These are phyloP conservation scores for Xeromyces bisporus DNA, from an alignment of 495 filamentous ascomycete genomes.

Conservation along the genomic window DNA sequence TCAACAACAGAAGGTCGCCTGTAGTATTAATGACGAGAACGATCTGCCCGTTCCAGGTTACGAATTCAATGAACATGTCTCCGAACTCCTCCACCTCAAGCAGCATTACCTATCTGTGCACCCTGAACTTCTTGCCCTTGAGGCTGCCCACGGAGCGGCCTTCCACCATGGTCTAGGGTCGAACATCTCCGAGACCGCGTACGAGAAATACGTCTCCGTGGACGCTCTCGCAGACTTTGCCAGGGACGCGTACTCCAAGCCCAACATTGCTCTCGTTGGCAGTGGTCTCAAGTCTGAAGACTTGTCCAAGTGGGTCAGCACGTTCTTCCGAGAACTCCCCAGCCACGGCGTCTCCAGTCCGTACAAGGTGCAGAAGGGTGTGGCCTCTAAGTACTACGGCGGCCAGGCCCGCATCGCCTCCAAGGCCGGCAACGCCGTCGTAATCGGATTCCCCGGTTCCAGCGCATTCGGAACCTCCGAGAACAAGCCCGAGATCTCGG, in stretches of 20 bases:
- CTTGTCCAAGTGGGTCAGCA: conserved; percentile 76
- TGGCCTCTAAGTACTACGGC: conserved; percentile 70
- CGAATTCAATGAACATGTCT: conserved; percentile 75
- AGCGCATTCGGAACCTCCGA: conserved; percentile 45
- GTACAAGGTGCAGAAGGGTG: conserved; percentile 17
- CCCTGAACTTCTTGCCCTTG: conserved; percentile 56
- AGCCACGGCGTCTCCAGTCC: conserved; percentile 17
- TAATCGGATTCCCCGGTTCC: conserved; percentile 84
- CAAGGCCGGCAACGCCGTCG: conserved; percentile 53
- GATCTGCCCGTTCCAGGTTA: conserved; percentile 38
- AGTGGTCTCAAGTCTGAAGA: conserved; percentile 65
- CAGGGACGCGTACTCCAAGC: conserved; percentile 61
- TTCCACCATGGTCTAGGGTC: conserved; percentile 89
- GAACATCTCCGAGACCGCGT: conserved; percentile 45
- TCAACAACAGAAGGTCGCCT: no score
- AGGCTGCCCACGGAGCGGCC: conserved; percentile 72
- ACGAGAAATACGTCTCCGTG: conserved; percentile 60
- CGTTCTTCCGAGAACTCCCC: conserved; percentile 57
- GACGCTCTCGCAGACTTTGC: conserved; percentile 55
- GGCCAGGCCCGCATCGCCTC: conserved; percentile 84
- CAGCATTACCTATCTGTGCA: conserved; percentile 50
- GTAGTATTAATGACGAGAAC: no score
- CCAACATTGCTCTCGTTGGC: conserved; percentile 78
- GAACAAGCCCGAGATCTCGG: conserved; percentile 78
- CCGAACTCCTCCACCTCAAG: conserved; percentile 49